Evolutionary conservation across 75 land plant genomes (phyloP).

Genomic region (Gnetum montanum): DNA sequence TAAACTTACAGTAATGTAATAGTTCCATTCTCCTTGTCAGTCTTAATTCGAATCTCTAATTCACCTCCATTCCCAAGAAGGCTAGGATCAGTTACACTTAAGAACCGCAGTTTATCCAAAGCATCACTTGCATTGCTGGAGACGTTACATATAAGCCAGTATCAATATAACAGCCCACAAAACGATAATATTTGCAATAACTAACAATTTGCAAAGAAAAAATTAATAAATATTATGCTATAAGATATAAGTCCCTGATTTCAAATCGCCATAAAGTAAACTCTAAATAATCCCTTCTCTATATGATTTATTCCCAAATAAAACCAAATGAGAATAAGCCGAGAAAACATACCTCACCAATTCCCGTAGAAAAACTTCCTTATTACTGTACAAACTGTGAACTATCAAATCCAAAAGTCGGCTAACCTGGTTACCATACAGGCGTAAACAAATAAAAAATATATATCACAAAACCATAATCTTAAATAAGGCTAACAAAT

Average conservation of each 20-base stretch:
- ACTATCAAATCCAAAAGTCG: conserved; percentile 95
- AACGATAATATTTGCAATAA: not conserved
- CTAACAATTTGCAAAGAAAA: not conserved
- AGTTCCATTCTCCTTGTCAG: conserved; percentile 84
- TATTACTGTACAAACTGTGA: conserved; percentile 91
- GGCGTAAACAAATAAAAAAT: not conserved
- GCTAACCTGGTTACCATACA: conserved; percentile 57
- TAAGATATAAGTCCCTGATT: not conserved
- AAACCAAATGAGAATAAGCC: too few species aligned
- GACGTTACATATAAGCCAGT: not conserved
- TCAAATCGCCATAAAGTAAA: not conserved
- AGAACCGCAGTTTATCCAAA: conserved; percentile 88
- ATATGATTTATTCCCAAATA: too few species aligned
- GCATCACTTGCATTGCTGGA: conserved; percentile 99
- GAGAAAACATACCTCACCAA: conserved; percentile 75
- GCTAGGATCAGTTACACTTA: conserved; percentile 74
- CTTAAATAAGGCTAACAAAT: not conserved
- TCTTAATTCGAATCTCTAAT: conserved; percentile 83
- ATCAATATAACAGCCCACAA: not conserved
- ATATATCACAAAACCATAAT: not conserved
- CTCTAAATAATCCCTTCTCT: too few species aligned
- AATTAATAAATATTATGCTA: not conserved
- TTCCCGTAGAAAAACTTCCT: conserved; percentile 94
- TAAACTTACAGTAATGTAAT: conserved; percentile 66
- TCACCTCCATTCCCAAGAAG: conserved; percentile 65